Evolutionary conservation across 805 yeast species (phyloP), one percentile per base, ranked within the genome.

Genomic region (Candida ipomoeae): DNA sequence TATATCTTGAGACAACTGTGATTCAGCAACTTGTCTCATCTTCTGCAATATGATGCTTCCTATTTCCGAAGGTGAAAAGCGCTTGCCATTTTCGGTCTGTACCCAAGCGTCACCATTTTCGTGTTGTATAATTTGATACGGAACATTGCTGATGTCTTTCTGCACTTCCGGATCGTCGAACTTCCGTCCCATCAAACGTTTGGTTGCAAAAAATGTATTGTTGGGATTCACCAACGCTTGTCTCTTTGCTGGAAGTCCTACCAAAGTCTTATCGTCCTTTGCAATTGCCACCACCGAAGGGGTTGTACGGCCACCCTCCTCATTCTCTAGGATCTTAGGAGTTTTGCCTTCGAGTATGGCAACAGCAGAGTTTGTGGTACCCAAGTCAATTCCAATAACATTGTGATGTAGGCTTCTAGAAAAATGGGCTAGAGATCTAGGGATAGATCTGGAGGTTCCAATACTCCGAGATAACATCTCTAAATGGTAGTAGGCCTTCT

Each of bases 301-400:
- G 0, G 91, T 86, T 5, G 94, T 86, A 62, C 91, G 73, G 42
- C 82, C 80, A 34, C 92, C 94, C 69, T 87, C 88, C 53, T 83
- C 86, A 62, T 86, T 84, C 67, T 86, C 91, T 46, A 87, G 75
- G 51, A 87, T 85, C 53, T 74, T 73, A 26, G 89, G 83, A 29
- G 77, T 74, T 55, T 80, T 73, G 42, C 85, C 85, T 59, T 80
- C 80, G 71, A 84, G 83, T 49, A 85, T 72, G 10, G 95, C 95
- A 32, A 87, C 92, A 2, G 94, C 95, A 40, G 92, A 85, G 69
- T 87, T 87, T 40, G 96, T 87, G 20, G 96, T 87, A 26, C 96
- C 96, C 50, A 87, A 68, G 67, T 87, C 96, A 55, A 87, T 87
- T 51, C 96, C 96, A 45, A 85, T 80, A 4, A 85, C 89, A 13